These are phyloP conservation scores for Scleroderma citrinum DNA, from an alignment of 768 basidiomycete species.

Conservation along the genomic window DNA sequence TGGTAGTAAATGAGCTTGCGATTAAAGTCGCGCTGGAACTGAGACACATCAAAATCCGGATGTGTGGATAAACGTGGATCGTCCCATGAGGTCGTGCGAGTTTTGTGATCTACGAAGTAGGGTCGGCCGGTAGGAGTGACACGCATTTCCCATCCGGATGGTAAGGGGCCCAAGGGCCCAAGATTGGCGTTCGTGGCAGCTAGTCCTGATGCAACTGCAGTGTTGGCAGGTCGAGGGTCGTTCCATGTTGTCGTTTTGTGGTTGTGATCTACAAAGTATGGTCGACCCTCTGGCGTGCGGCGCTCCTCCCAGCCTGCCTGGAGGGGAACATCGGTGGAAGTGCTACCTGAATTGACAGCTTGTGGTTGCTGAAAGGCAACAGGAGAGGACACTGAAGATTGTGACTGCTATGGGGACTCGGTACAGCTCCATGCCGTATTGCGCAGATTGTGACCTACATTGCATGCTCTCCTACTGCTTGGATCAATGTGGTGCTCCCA, in stretches of 20 bases:
- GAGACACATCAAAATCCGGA: conserved; percentile 84
- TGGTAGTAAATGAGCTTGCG: conserved; percentile 91
- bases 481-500: conserved; percentile 81
- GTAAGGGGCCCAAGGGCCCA: conserved; percentile 79
- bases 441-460: conserved; percentile 81
- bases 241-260: conserved; percentile 87
- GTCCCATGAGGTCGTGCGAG: conserved; percentile 88
- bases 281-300: conserved; percentile 77
- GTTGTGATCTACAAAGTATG: conserved; percentile 72
- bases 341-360: conserved; percentile 22
- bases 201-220: conserved; percentile 40
- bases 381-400: conserved; percentile 9
- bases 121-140: conserved; percentile 78
- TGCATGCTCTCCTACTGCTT: conserved; percentile 57
- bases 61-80: conserved; percentile 82
- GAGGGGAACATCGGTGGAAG: conserved; percentile 61
- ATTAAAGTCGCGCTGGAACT: conserved; percentile 91
- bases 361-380: conserved; percentile 17
- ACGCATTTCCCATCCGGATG: conserved; percentile 94
- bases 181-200: conserved; percentile 52
- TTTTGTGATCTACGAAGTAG: conserved; percentile 92
- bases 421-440: conserved; percentile 76
- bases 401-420: conserved; percentile 13
- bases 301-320: conserved; percentile 93
- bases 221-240: conserved; percentile 63